Evolutionary conservation across 805 yeast species (phyloP), one percentile per base, ranked within the genome.

Genomic region (Starmerella kuoi): DNA sequence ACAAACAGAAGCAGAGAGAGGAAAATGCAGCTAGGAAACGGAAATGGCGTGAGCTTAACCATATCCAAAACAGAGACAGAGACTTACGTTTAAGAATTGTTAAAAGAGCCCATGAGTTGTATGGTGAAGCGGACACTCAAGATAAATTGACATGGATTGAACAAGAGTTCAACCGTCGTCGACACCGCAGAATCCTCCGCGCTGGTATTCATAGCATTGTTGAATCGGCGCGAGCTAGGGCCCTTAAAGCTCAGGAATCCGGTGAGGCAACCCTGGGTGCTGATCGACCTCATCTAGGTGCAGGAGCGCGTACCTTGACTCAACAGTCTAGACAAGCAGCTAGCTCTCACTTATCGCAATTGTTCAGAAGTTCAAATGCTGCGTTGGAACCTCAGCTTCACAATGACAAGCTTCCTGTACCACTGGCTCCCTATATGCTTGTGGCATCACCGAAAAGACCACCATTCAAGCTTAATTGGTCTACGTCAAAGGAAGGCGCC

Each of bases 11-110:
- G 47, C 65, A 77, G 9, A 63, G 86, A 37, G 52, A 70, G 21
- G 87, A 76, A 37, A 84, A 84, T 54, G 65, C 94, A 37, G 82
- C 76, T 41, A 65, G 94, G 18, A 84, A 84, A 63, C 77, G 80
- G 62, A 72, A 73, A 50, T 84, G 94, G 94, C 68, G 94, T 54
- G 87, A 76, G 49, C 77, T 74, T 22, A 85, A 88, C 56, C 71
- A 73, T 7, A 79, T 79, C 46, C 69, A 91, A 50, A 87, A 87
- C 60, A 79, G 83, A 63, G 95, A 86, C 58, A 79, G 84, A 54
- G 97, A 88, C 56, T 65, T 88, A 41, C 69, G 94, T 40, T 74
- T 82, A 0, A 67, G 97, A 42, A 77, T 88, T 18, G 69, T 73
- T 49, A 79, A 78, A 50, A 67, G 91, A 31, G 95, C 96, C 0